Base-by-base conservation (phyloP, 495 filamentous ascomycete genomes). In the Hyaloscypha finlandica region DNA sequence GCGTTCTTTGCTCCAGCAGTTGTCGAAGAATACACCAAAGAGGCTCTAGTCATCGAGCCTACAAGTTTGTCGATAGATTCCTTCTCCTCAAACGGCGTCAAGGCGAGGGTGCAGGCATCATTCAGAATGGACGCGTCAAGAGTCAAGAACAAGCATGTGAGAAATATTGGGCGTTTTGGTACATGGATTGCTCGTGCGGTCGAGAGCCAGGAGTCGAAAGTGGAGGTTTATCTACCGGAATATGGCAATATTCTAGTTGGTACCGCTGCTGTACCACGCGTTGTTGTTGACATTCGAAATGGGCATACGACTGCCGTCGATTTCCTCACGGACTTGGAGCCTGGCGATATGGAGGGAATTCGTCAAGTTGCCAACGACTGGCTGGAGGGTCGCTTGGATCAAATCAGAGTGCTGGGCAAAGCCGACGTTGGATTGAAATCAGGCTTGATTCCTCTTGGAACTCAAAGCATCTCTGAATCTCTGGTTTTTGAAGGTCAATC, bases 341-440 rank as follows among this genome's bases (percentile, higher is more conserved):
- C 92, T 20, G 92, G 91, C 37, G 87, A 93, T 69, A 78, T 92
- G n/a, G 87, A 90, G 66, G 89, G 87, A 9, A 85, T 97, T 59
- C 88, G 90, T 54, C 81, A 81, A n/a, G 84, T 98, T 64, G 92
- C 92, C 20, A 88, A 92, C 68, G 92, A 97, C 74, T 99, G 92
- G 88, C 71, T 99, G 62, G 86, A 91, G 22, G 94, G 94, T 37
- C 86, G 83, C 61, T 75, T 99, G 59, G 84, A 84, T 2, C 78
- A 81, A 59, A 75, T 98, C 37, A 84, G 81, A 59, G 74, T 98
- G 3, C 81, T 85, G 59, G 94, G 90, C 14, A 89, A 85, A 73
- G 87, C 91, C 35, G 80, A 85, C 58, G 72, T 98, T 31, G 79
- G 80, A 32, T 72, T 97, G 11, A 92, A 89, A 76, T 89, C 92